Conservation (phyloP, 345 rosid species). For the Clarkia xantiana region DNA sequence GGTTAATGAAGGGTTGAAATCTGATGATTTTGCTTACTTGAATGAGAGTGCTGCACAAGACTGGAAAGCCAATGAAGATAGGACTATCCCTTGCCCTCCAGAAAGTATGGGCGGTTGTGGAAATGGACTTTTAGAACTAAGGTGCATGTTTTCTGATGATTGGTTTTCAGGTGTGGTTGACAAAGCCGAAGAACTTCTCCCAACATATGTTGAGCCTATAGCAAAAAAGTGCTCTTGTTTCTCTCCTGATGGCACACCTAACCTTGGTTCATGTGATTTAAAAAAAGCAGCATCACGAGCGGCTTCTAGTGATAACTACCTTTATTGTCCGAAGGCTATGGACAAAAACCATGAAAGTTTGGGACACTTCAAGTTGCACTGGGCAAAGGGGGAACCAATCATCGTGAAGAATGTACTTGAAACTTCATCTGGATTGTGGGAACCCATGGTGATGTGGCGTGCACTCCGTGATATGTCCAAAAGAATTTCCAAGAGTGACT, state of each 20-base stretch:
- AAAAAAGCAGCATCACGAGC: constrained; percentile 33
- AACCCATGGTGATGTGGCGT: constrained; percentile 63
- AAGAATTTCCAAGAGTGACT: neutral
- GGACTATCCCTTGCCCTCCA: constrained; percentile 54
- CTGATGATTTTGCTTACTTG: neutral
- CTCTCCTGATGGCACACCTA: constrained; percentile 8
- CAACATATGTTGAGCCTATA: constrained; percentile 16
- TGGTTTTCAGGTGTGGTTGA: constrained; percentile 29
- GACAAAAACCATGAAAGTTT: constrained; percentile 17
- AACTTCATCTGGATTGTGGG: constrained; percentile 41
- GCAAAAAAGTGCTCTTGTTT: constrained; percentile 33
- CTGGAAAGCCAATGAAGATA: constrained; percentile 36
- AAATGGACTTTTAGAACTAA: constrained; percentile 28
- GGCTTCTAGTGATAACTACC: constrained; percentile 26
- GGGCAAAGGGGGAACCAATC: constrained; percentile 52
- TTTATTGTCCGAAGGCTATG: constrained; percentile 34
- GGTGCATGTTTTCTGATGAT: constrained; percentile 28
- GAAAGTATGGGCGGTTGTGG: constrained; percentile 54
- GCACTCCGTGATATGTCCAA: constrained; percentile 32
- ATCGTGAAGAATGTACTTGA: constrained; percentile 36
- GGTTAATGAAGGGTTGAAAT: neutral
- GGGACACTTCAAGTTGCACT: constrained; percentile 40
- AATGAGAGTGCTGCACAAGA: constrained; percentile 3
- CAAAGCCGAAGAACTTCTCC: constrained; percentile 33
- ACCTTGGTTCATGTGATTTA: constrained; percentile 13